Evolutionary conservation across 345 rosid genomes (phyloP).

Genomic region (Aegle marmelos): DNA sequence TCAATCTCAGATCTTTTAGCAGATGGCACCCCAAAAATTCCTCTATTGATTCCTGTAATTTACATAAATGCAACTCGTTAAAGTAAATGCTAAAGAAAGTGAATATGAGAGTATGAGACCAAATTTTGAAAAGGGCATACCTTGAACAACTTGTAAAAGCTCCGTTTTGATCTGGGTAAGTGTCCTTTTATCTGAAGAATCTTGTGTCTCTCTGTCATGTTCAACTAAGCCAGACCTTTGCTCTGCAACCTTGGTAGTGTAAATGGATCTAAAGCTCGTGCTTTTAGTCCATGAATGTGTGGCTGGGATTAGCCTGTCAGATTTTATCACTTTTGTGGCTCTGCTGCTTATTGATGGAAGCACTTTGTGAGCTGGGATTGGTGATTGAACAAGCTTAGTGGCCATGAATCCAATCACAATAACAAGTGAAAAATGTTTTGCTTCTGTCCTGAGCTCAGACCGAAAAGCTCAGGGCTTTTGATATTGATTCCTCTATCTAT

Average conservation of each 20-base stretch:
- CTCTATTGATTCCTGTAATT: conserved; percentile 64
- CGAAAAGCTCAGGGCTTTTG: neutral
- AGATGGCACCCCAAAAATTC: conserved; percentile 73
- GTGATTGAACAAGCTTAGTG: conserved; percentile 37
- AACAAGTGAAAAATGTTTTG: neutral
- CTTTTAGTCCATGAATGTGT: conserved; percentile 19
- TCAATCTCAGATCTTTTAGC: conserved; percentile 65
- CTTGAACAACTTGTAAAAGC: conserved; percentile 43
- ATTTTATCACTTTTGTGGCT: conserved; percentile 13
- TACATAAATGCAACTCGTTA: neutral
- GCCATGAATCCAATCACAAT: conserved; percentile 21
- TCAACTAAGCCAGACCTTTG: conserved; percentile 34
- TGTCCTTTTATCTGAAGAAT: conserved; percentile 2
- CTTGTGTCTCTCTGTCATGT: neutral
- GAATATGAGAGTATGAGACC: neutral
- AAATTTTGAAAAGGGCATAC: conserved; percentile 24
- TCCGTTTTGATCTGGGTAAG: conserved; percentile 43
- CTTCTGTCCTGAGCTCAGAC: neutral
- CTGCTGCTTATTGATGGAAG: conserved; percentile 13
- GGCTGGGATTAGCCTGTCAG: conserved; percentile 18
- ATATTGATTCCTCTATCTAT: neutral
- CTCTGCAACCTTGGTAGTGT: conserved; percentile 33
- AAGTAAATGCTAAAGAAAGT: neutral
- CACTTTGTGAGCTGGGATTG: conserved; percentile 25
- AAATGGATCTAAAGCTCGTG: conserved; percentile 25